These are phyloP conservation scores for Amauroascus niger DNA, from an alignment of 2,329 filamentous ascomycete genomes.

Conservation along the genomic window DNA sequence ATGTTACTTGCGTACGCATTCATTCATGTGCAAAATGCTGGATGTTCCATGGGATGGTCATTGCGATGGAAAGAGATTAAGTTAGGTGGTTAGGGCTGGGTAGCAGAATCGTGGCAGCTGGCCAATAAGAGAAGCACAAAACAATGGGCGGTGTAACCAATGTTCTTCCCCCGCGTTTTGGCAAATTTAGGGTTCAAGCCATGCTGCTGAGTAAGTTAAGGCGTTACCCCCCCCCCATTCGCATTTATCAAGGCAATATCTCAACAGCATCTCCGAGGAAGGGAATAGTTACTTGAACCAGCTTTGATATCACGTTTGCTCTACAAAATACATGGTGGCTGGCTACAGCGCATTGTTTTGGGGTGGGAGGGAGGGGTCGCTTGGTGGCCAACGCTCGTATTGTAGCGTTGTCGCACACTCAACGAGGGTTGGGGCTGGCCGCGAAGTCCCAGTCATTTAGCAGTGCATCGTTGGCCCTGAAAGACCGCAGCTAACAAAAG, in stretches of 20 bases:
- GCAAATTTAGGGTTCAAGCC: constrained; percentile 1
- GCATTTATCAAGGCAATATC: too few species aligned
- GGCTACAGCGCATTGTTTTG: too few species aligned
- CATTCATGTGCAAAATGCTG: too few species aligned
- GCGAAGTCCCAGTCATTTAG: too few species aligned
- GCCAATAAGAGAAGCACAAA: background rate
- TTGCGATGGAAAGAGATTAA: background rate
- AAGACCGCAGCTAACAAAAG: too few species aligned
- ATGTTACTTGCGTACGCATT: too few species aligned
- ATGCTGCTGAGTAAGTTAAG: background rate
- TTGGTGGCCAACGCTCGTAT: too few species aligned
- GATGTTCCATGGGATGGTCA: too few species aligned
- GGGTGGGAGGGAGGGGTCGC: too few species aligned
- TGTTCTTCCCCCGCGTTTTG: constrained; percentile 1
- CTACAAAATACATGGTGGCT: background rate
- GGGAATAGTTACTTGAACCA: background rate
- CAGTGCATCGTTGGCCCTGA: too few species aligned
- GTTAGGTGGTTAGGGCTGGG: background rate
- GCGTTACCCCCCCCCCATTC: background rate
- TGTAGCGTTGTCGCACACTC: too few species aligned
- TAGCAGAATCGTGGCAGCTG: background rate
- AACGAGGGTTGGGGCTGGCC: too few species aligned
- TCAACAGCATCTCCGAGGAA: background rate
- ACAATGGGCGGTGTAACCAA: background rate
- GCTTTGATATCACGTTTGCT: background rate